Evolutionary conservation across 495 filamentous ascomycete genomes (phyloP).

Genomic region (Talaromyces adpressus): DNA sequence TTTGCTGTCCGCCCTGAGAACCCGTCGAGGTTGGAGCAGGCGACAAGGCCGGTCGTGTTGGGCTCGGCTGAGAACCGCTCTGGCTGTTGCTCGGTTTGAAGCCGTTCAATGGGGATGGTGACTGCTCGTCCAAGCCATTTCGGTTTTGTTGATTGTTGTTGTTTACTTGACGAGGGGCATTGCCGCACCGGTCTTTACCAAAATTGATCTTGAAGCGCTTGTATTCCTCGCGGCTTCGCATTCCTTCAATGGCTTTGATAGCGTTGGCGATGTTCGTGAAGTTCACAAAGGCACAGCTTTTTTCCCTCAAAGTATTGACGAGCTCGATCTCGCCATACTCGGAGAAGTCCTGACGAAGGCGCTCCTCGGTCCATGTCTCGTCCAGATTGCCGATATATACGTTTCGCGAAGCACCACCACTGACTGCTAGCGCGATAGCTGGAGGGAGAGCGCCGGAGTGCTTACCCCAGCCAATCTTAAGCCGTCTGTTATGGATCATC

Average conservation of each 20-base stretch:
- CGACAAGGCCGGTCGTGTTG: slow-evolving; percentile 51
- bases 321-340: slow-evolving; percentile 98
- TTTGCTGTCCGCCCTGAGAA: slow-evolving; percentile 43
- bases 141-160: slow-evolving; percentile 49
- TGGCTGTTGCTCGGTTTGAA: slow-evolving; percentile 46
- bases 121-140: slow-evolving; percentile 51
- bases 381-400: slow-evolving; percentile 98
- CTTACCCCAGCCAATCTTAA: slow-evolving; percentile 99
- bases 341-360: slow-evolving; percentile 90
- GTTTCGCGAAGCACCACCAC: slow-evolving; percentile 88
- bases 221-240: slow-evolving; percentile 92
- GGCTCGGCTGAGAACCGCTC: slow-evolving; percentile 61
- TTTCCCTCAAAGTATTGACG: slow-evolving; percentile 93
- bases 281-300: slow-evolving; percentile 99
- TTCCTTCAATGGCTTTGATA: slow-evolving; percentile 97
- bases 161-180: slow-evolving; percentile 80
- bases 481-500: slow-evolving; percentile 96
- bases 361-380: slow-evolving; percentile 94
- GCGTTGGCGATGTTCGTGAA: slow-evolving; percentile 99
- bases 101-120: slow-evolving; percentile 48
- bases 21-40: slow-evolving; percentile 50
- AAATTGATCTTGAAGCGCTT: slow-evolving; percentile 99
- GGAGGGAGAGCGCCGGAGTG: slow-evolving; percentile 95
- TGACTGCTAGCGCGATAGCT: slow-evolving; percentile 92
- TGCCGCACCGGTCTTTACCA: slow-evolving; percentile 96